phyloP scores from a whole-genome alignment of 768 basidiomycete genomes.

The Serendipita vermifera region DNA sequence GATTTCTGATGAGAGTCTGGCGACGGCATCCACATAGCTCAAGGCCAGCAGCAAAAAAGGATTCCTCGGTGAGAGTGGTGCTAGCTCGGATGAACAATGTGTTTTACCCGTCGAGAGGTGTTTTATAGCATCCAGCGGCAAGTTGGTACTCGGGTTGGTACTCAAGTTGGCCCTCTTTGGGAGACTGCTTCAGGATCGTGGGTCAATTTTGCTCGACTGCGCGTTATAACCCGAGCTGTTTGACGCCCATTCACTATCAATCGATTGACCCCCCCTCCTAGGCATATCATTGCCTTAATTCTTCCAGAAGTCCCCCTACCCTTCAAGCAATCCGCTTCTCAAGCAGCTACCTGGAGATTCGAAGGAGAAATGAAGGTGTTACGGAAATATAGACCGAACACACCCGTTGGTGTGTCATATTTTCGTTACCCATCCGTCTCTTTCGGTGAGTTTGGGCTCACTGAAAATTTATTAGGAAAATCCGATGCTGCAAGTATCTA shows the following conservation, averaged over 20 bases:
- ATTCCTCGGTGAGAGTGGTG: constrained; percentile 51
- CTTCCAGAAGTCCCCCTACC: constrained; percentile 44
- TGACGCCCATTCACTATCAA: constrained; percentile 1
- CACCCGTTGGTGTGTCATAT: too few species aligned
- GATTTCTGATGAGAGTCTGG: constrained; percentile 45
- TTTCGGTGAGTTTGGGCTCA: too few species aligned
- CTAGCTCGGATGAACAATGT: constrained; percentile 25
- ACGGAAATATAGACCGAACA: too few species aligned
- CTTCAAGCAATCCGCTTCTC: constrained; percentile 32
- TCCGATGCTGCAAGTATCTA: too few species aligned
- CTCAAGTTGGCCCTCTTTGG: constrained; percentile 42
- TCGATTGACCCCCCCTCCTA: constrained; percentile 37
- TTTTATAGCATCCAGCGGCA: constrained; percentile 44
- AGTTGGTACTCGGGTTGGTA: background rate
- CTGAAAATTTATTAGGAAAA: too few species aligned
- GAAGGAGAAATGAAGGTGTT: too few species aligned
- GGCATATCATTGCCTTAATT: constrained; percentile 38
- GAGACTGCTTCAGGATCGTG: constrained; percentile 17
- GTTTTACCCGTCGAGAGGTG: constrained; percentile 36
- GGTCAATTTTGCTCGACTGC: too few species aligned
- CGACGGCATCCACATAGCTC: constrained; percentile 45
- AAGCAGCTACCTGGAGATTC: too few species aligned
- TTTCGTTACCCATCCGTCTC: too few species aligned
- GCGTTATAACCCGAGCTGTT: background rate
- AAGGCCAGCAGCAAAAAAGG: constrained; percentile 46